A percentile compares a stretch with the other conserved stretches of the same genome.
Evolutionary conservation across 2,329 filamentous ascomycete species (phyloP).

Genomic region (Claviceps sp.): DNA sequence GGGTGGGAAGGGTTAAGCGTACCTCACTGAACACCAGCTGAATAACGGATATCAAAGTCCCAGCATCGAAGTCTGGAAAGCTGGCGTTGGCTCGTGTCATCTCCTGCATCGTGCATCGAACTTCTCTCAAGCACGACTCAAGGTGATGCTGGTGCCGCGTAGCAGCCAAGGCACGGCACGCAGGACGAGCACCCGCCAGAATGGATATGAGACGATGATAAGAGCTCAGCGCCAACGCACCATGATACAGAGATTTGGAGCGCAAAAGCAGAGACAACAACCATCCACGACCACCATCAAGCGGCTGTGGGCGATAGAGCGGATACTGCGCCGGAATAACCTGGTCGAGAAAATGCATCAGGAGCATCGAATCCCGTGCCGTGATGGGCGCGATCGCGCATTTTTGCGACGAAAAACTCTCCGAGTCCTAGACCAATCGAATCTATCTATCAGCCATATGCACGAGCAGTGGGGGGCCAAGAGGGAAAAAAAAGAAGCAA

Average conservation of each 20-base stretch:
- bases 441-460: neutral
- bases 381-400: neutral
- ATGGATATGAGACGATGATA: conserved; percentile 13
- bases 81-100: neutral
- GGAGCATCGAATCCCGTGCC: conserved; percentile 14
- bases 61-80: neutral
- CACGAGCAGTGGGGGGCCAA: neutral
- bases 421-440: neutral
- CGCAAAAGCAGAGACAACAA: conserved; percentile 12
- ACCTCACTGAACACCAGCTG: neutral
- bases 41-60: neutral
- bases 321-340: conserved; percentile 16
- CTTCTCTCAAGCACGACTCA: neutral
- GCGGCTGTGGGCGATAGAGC: conserved; percentile 13
- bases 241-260: conserved; percentile 12
- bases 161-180: neutral
- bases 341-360: conserved; percentile 16
- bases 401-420: neutral
- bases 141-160: neutral
- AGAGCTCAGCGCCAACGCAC: conserved; percentile 14
- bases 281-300: conserved; percentile 15
- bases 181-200: neutral
- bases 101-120: neutral
- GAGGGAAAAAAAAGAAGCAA: too few relatives aligned
- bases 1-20: neutral